Percentiles rank a stretch among this genome's conserved stretches.
Evolutionary conservation across 2,329 filamentous ascomycete genomes (phyloP).

Genomic region (Fusarium sp.): DNA sequence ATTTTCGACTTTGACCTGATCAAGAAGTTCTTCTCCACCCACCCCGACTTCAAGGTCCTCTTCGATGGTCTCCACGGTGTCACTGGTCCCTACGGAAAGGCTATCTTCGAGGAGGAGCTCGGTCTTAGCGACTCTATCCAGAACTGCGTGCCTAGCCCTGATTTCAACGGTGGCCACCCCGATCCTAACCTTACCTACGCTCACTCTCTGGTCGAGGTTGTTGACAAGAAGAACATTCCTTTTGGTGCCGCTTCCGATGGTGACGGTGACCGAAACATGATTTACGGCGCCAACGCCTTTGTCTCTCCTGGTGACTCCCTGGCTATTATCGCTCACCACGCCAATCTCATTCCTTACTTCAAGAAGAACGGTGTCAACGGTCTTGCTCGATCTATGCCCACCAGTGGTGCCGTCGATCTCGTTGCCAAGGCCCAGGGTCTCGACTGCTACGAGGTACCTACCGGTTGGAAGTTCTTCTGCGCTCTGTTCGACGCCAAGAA

Average conservation of each 20-base stretch:
- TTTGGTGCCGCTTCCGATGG: constrained; percentile 97
- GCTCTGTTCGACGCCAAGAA: constrained; percentile 94
- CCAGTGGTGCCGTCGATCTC: constrained; percentile 92
- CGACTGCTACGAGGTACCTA: constrained; percentile 94
- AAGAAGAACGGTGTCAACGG: constrained; percentile 96
- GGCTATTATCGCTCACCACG: constrained; percentile 97
- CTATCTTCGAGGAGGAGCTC: constrained; percentile 95
- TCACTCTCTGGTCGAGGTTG: constrained; percentile 91
- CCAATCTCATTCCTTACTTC: constrained; percentile 97
- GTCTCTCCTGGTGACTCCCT: constrained; percentile 97
- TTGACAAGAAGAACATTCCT: constrained; percentile 91
- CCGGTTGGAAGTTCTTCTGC: constrained; percentile 99
- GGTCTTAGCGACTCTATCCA: constrained; percentile 83
- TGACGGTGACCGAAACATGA: constrained; percentile 99
- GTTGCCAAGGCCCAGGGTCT: constrained; percentile 96
- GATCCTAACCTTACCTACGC: constrained; percentile 98
- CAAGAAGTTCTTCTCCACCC: constrained; percentile 88
- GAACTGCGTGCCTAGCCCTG: constrained; percentile 91
- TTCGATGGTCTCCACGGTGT: constrained; percentile 96
- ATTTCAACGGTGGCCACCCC: constrained; percentile 97
- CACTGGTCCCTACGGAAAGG: constrained; percentile 92
- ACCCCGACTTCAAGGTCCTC: constrained; percentile 94
- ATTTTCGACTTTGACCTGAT: constrained; percentile 99
- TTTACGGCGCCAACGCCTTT: constrained; percentile 96
- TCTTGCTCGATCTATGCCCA: constrained; percentile 97